These are phyloP conservation scores for Fusarium solani-melongenae DNA, from an alignment of 2,329 filamentous ascomycete species.

Conservation along the genomic window DNA sequence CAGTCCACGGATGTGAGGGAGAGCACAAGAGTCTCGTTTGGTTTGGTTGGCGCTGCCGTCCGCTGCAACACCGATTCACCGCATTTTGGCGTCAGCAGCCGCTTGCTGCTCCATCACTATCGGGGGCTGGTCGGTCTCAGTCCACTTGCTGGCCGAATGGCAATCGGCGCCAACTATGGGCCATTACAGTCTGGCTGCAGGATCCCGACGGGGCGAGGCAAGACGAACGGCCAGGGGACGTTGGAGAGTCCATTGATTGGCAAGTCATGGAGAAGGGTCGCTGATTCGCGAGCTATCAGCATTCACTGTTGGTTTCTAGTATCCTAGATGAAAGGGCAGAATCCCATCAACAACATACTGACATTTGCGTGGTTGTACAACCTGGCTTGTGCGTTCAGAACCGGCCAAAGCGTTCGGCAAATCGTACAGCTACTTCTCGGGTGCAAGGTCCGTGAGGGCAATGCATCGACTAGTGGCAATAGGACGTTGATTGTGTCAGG, in stretches of 20 bases:
- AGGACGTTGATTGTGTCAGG: conserved; percentile 1
- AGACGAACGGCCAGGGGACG: conserved; percentile 36
- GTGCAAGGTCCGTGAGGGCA: conserved; percentile 15
- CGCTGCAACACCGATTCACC: conserved; percentile 40
- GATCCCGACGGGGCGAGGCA: conserved; percentile 29
- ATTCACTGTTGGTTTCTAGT: background rate
- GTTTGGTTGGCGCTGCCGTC: conserved; percentile 30
- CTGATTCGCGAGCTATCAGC: background rate
- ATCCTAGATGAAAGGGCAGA: background rate
- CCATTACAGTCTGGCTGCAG: conserved; percentile 42
- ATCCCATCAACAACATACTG: background rate
- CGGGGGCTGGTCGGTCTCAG: conserved; percentile 31
- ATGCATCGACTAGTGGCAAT: conserved; percentile 23
- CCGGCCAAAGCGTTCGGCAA: background rate
- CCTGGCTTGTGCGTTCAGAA: background rate
- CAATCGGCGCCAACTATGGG: conserved; percentile 21
- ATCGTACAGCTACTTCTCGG: background rate
- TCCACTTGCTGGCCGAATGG: conserved; percentile 32
- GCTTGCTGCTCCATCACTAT: conserved; percentile 29
- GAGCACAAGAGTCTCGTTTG: conserved; percentile 32
- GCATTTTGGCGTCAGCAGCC: conserved; percentile 43
- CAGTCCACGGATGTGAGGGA: conserved; percentile 1
- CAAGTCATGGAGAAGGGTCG: background rate
- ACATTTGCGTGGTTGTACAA: background rate
- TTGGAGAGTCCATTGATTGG: conserved; percentile 23